These are phyloP conservation scores for Lentinula boryana DNA, from an alignment of 768 basidiomycete species.

Conservation along the genomic window DNA sequence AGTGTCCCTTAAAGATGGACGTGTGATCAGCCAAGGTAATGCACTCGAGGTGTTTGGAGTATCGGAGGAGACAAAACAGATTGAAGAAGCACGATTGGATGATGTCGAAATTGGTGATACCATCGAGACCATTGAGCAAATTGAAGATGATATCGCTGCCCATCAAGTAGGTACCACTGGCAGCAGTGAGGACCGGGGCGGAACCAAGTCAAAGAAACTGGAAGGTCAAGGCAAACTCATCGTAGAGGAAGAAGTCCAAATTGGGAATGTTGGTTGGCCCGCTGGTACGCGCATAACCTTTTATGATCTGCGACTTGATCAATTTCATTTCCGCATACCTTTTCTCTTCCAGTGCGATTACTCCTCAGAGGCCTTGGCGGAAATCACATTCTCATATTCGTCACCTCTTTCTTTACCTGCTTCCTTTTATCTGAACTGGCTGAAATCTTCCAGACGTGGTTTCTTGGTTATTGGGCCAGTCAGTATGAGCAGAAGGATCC, in stretches of 20 bases:
- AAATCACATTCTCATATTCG: constrained; percentile 26
- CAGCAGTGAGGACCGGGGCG: constrained; percentile 13
- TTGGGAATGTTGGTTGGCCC: constrained; percentile 52
- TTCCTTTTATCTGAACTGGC: constrained; percentile 18
- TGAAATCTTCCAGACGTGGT: constrained; percentile 32
- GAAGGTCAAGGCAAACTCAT: constrained; percentile 52
- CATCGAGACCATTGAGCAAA: constrained; percentile 6
- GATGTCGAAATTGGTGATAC: constrained; percentile 22
- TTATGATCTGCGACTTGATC: constrained; percentile 1
- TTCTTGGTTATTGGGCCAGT: constrained; percentile 37
- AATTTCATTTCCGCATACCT: constrained; percentile 7
- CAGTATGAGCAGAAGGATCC: constrained; percentile 29
- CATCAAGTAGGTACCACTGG: constrained; percentile 7
- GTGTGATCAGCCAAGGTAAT: constrained; percentile 41
- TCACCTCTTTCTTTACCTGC: constrained; percentile 18
- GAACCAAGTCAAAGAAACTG: constrained; percentile 11
- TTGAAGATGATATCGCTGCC: constrained; percentile 20
- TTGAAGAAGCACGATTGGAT: constrained; percentile 26
- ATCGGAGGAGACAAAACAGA: neutral
- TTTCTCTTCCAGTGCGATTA: constrained; percentile 23
- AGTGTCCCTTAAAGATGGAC: constrained; percentile 54
- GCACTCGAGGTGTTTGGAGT: constrained; percentile 37
- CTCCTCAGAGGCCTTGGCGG: constrained; percentile 34
- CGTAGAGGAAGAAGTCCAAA: constrained; percentile 55
- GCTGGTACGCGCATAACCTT: constrained; percentile 21